Conservation (phyloP, 2,329 filamentous ascomycete species). For the Arthroderma sp. region DNA sequence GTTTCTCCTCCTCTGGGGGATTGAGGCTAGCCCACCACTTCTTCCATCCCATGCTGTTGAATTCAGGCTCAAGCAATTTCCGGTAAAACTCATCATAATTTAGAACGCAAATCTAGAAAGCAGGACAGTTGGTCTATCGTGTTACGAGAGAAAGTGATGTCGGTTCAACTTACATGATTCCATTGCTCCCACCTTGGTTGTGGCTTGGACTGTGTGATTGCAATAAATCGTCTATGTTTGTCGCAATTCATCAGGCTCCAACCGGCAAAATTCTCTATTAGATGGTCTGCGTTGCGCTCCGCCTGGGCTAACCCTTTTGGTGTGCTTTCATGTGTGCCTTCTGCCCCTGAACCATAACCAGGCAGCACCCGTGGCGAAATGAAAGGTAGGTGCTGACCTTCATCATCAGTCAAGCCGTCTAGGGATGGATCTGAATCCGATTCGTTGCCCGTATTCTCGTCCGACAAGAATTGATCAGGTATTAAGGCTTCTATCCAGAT, state of each 20-base stretch:
- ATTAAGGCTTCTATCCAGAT: slow-evolving; percentile 17
- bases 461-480: slow-evolving; percentile 6
- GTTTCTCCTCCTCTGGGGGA: no score
- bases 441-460: no score
- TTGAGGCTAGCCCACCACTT: background rate
- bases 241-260: slow-evolving; percentile 22
- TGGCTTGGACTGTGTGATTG: slow-evolving; percentile 16
- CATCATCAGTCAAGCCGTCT: slow-evolving; percentile 13
- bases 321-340: slow-evolving; percentile 14
- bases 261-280: slow-evolving; percentile 28
- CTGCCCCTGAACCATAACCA: slow-evolving; percentile 17
- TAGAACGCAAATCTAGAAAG: background rate
- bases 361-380: slow-evolving; percentile 18
- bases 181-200: slow-evolving; percentile 19
- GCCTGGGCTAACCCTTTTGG: slow-evolving; percentile 17
- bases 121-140: background rate
- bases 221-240: slow-evolving; percentile 21
- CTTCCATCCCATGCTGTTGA: background rate
- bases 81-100: background rate
- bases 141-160: background rate
- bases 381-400: slow-evolving; percentile 16
- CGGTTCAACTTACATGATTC: slow-evolving; percentile 16
- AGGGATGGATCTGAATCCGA: slow-evolving; percentile 10
- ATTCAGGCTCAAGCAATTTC: background rate
- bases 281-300: slow-evolving; percentile 22